Evolutionary conservation across 352 stramenopile genomes (phyloP).

Genomic region (Phytophthora hybrid): DNA sequence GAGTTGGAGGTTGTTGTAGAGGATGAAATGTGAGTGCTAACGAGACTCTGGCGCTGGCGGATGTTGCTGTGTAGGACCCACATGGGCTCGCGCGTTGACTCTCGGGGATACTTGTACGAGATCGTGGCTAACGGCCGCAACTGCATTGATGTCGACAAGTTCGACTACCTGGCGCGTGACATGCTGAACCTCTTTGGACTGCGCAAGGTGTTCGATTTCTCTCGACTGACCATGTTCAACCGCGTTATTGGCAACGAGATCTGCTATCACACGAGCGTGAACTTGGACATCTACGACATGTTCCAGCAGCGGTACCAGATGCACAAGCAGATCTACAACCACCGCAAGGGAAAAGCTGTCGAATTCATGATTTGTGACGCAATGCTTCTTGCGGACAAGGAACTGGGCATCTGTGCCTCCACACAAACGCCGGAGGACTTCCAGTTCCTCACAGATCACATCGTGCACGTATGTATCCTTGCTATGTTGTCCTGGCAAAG

Average conservation of each 20-base stretch:
- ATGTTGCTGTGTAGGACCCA: constrained; percentile 47
- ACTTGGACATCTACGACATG: constrained; percentile 89
- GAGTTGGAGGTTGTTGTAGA: not conserved
- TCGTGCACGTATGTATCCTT: constrained; percentile 63
- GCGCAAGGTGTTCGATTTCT: constrained; percentile 82
- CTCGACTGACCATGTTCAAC: constrained; percentile 84
- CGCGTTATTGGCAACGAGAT: constrained; percentile 89
- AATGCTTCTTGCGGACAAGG: constrained; percentile 77
- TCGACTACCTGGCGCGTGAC: constrained; percentile 91
- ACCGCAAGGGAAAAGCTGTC: constrained; percentile 89
- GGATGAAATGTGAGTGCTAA: not conserved
- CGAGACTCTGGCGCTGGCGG: not conserved
- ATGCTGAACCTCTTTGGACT: constrained; percentile 88
- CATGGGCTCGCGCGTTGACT: constrained; percentile 55
- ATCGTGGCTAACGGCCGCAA: constrained; percentile 93
- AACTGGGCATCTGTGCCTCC: constrained; percentile 71
- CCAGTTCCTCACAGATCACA: constrained; percentile 80
- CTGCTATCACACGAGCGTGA: constrained; percentile 91
- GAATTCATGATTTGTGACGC: constrained; percentile 93
- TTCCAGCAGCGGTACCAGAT: constrained; percentile 92
- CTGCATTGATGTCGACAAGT: constrained; percentile 94
- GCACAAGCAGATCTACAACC: constrained; percentile 92
- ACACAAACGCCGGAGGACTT: constrained; percentile 74
- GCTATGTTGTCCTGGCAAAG: not conserved
- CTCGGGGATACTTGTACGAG: constrained; percentile 88